Evolutionary conservation across 176 grass and related monocot species (phyloP).

Genomic region (Chloris gayana): DNA sequence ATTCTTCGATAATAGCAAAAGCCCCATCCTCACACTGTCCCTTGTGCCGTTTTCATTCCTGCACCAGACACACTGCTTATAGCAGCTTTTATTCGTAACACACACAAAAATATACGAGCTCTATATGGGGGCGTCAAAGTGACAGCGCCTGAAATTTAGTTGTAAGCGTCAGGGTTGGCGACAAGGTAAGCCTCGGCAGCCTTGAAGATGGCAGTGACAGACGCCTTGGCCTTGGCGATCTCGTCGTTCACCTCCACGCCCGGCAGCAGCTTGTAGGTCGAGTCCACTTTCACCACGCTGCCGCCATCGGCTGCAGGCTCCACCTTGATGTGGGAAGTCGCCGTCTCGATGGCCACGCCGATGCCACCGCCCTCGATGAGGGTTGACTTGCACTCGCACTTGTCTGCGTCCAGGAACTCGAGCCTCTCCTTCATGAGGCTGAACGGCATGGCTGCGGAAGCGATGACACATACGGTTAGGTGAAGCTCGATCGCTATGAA

Average conservation of each 20-base stretch:
- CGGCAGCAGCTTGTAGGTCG: slow-evolving; percentile 50
- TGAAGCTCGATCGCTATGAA: too few relatives aligned
- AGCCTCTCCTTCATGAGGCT: slow-evolving; percentile 57
- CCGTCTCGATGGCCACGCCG: slow-evolving; percentile 44
- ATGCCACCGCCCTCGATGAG: slow-evolving; percentile 69
- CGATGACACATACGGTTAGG: too few relatives aligned
- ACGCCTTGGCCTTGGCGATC: slow-evolving; percentile 50
- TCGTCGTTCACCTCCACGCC: slow-evolving; percentile 48
- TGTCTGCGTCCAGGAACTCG: slow-evolving; percentile 59
- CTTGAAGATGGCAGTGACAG: slow-evolving; percentile 51
- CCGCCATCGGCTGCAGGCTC: slow-evolving; percentile 57
- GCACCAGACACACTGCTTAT: too few relatives aligned
- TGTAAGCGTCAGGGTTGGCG: slow-evolving; percentile 70
- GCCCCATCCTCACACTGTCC: too few relatives aligned
- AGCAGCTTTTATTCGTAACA: too few relatives aligned
- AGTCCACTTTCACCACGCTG: slow-evolving; percentile 54
- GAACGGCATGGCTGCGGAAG: slow-evolving; percentile 49
- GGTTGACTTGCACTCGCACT: slow-evolving; percentile 62
- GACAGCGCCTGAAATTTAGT: slow-evolving; percentile 47
- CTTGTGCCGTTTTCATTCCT: too few relatives aligned
- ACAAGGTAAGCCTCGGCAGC: slow-evolving; percentile 57
- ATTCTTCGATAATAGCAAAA: too few relatives aligned
- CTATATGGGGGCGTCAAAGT: too few relatives aligned
- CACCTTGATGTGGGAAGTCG: slow-evolving; percentile 61
- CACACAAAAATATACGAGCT: too few relatives aligned